A percentile compares a stretch with the other conserved stretches of the same genome.
Evolutionary conservation across 169 alveolate genomes (phyloP).

Genomic region (Babesia divergens): DNA sequence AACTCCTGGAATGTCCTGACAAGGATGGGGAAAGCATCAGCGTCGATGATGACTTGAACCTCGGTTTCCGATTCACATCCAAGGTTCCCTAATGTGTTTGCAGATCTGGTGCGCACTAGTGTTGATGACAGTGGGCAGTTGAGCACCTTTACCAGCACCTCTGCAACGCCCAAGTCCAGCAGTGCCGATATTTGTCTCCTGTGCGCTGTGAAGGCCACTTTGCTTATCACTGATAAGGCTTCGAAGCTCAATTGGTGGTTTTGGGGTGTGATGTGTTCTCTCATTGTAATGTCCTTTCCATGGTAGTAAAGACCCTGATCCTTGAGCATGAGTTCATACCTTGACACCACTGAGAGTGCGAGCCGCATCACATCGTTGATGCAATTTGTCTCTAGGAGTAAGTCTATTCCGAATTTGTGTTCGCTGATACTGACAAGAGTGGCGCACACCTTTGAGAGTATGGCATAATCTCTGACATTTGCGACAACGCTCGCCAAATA

Average conservation of each 20-base stretch:
- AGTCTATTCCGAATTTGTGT: slow-evolving; percentile 42
- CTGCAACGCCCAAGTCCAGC: slow-evolving; percentile 71
- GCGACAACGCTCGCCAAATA: slow-evolving; percentile 14
- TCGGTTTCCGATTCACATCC: slow-evolving; percentile 84
- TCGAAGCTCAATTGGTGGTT: slow-evolving; percentile 75
- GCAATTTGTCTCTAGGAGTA: slow-evolving; percentile 31
- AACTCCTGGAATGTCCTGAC: slow-evolving; percentile 76
- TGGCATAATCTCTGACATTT: not conserved
- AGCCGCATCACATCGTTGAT: slow-evolving; percentile 14
- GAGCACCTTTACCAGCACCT: slow-evolving; percentile 76
- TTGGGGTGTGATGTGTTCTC: slow-evolving; percentile 14
- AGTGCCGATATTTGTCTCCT: slow-evolving; percentile 74
- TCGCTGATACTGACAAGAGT: slow-evolving; percentile 36
- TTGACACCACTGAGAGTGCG: slow-evolving; percentile 22
- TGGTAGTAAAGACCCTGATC: slow-evolving; percentile 9
- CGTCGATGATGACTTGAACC: slow-evolving; percentile 76
- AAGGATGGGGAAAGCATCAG: slow-evolving; percentile 77
- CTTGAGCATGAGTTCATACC: slow-evolving; percentile 9
- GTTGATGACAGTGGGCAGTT: slow-evolving; percentile 75
- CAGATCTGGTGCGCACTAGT: slow-evolving; percentile 80
- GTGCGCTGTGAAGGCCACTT: slow-evolving; percentile 81
- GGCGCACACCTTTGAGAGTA: slow-evolving; percentile 34
- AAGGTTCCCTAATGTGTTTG: slow-evolving; percentile 83
- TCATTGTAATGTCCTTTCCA: not conserved
- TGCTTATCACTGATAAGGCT: slow-evolving; percentile 81